Percentiles rank a stretch among this genome's conserved stretches.
Evolutionary conservation across 306 rosid genomes (phyloP).

Genomic region (Albizia julibrissin): DNA sequence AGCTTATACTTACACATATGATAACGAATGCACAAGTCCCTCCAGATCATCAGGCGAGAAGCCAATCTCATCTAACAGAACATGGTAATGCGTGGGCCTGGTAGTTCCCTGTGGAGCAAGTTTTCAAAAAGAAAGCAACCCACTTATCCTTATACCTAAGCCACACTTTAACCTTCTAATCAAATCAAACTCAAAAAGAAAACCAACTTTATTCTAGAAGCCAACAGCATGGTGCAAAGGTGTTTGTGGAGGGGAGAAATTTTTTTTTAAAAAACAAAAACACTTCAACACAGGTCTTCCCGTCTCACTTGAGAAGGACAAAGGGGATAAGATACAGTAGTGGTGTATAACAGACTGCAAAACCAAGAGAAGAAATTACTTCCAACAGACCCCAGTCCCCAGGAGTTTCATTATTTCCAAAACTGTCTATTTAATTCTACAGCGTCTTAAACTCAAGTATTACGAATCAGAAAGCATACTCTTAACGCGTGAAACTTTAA

Average conservation of each 20-base stretch:
- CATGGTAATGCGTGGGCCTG: constrained; percentile 91
- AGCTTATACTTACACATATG: constrained; percentile 80
- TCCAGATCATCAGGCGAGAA: constrained; percentile 89
- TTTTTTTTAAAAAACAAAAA: background rate
- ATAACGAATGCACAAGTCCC: constrained; percentile 86
- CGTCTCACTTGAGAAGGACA: background rate
- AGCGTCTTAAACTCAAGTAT: background rate
- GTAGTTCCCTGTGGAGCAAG: constrained; percentile 67
- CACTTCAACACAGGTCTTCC: background rate
- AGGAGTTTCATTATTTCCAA: background rate
- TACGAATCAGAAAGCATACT: background rate
- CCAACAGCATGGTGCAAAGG: background rate
- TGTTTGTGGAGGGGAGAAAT: background rate
- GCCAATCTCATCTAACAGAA: constrained; percentile 75
- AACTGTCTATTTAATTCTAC: background rate
- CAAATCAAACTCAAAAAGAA: background rate
- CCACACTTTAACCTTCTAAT: background rate
- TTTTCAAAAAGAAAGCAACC: background rate
- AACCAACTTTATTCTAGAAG: background rate
- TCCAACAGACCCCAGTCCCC: background rate
- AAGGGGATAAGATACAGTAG: background rate
- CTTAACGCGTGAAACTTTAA: background rate
- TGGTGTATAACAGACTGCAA: background rate
- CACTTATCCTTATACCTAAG: background rate
- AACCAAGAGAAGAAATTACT: background rate